Conservation (phyloP, 1,139 yeast genomes). For the Blastobotrys capitulatus region DNA sequence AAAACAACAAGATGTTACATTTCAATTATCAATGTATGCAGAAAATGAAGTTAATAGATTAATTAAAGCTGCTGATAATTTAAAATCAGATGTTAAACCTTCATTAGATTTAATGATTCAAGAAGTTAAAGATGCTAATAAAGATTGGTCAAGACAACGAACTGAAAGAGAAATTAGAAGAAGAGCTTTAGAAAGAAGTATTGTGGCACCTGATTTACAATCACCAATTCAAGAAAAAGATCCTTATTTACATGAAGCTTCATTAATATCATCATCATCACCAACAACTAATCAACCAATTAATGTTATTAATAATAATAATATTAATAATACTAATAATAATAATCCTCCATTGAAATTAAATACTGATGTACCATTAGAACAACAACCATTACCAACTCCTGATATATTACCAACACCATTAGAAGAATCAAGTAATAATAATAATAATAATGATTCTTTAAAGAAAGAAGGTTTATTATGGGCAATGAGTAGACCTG, state of each 20-base stretch:
- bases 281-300: neutral
- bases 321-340: neutral
- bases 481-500: slow-evolving; percentile 47
- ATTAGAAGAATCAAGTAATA: neutral
- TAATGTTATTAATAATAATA: too few relatives aligned
- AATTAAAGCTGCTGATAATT: slow-evolving; percentile 23
- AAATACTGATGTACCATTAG: neutral
- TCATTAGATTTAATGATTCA: slow-evolving; percentile 29
- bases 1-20: slow-evolving; percentile 38
- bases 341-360: neutral
- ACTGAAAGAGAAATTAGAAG: slow-evolving; percentile 38
- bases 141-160: slow-evolving; percentile 39
- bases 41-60: slow-evolving; percentile 31
- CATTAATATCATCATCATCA: neutral
- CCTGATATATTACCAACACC: neutral
- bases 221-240: slow-evolving; percentile 8
- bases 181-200: slow-evolving; percentile 33
- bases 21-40: slow-evolving; percentile 36
- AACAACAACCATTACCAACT: neutral
- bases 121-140: slow-evolving; percentile 34
- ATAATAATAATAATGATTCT: neutral
- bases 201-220: slow-evolving; percentile 16
- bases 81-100: slow-evolving; percentile 28
- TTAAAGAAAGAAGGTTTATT: slow-evolving; percentile 48
- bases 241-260: slow-evolving; percentile 5